phyloP scores from a whole-genome alignment of 1,284 basidiomycete species.

The Limonomyces culmigenus region DNA sequence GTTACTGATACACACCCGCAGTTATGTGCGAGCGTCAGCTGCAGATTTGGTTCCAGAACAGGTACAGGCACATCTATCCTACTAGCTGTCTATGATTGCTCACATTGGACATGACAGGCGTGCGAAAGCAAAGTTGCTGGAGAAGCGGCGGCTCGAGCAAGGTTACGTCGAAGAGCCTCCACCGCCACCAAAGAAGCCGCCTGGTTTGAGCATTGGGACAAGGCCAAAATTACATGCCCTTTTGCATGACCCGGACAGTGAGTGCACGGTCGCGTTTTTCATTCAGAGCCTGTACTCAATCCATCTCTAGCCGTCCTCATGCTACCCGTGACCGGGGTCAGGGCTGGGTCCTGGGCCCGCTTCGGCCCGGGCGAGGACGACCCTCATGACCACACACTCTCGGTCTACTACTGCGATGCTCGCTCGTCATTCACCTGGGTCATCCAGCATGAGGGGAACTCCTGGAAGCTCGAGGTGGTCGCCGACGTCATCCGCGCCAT shows the following conservation, averaged over 20 bases:
- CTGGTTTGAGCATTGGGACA: conserved; percentile 31
- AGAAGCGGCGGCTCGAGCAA: conserved; percentile 28
- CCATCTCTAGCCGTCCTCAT: conserved; percentile 40
- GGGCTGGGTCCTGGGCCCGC: conserved; percentile 62
- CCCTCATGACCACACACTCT: conserved; percentile 41
- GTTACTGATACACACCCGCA: no score
- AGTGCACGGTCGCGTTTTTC: conserved; percentile 14
- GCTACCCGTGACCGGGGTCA: conserved; percentile 57
- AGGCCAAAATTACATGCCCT: conserved; percentile 42
- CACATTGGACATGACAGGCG: conserved; percentile 25
- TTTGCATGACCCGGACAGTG: conserved; percentile 59
- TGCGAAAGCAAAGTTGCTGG: conserved; percentile 61
- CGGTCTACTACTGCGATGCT: conserved; percentile 54
- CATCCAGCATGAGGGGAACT: conserved; percentile 48
- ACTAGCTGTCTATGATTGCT: background rate
- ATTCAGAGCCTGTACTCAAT: conserved; percentile 3
- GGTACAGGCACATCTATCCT: conserved; percentile 24
- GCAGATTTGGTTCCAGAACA: conserved; percentile 78
- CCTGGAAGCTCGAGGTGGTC: conserved; percentile 74
- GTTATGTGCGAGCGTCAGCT: conserved; percentile 75
- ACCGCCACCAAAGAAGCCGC: conserved; percentile 30
- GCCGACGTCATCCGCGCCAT: conserved; percentile 42
- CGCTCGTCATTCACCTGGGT: conserved; percentile 60
- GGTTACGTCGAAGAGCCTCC: conserved; percentile 19
- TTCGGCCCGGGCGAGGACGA: conserved; percentile 43